Evolutionary conservation across 106 monocot species (phyloP), one percentile per base, ranked within the genome.

Genomic region (Cymbidium sinense): DNA sequence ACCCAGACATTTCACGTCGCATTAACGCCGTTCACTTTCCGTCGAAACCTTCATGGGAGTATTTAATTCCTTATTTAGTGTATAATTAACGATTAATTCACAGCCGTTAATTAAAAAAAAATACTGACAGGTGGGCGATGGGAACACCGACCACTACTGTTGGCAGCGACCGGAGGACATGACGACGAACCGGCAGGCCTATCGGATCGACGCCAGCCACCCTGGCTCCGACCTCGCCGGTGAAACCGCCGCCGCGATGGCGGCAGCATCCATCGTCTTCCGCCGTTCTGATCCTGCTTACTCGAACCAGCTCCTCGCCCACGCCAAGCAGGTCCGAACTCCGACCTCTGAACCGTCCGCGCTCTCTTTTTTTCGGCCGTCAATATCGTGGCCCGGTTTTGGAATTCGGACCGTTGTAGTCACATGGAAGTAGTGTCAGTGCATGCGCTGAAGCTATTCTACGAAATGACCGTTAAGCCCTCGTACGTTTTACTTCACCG

Each of bases 101-200:
- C n/a, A 21, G n/a, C 19, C 4, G 19, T 58, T 23, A 23, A 23
- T 58, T n/a, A 23, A 67, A 30, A 30, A 67, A 7, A 43, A 37
- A n/a, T 27, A n/a, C n/a, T 34, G 67, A 20, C 83, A 98, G 98
- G 98, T 98, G 2, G 94, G 94, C 0, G 94, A 98, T 28, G 98
- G 98, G 5, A 86, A 88, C 82, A 87, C 88, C 0, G 98, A 94
- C 44, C 98, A 98, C 79, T 80, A 83, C 78, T 98, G 98, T 77
- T 98, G 98, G 98, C 94, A 94, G 74, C 65, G 98, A 79, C 98
- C 98, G 58, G 98, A 98, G 82, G 98, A 98, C 80, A 98, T 98
- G 98, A 98, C 94, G 8, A 98, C 98, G 2, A 85, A 75, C 77
- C 91, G 98, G 9, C 83, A 79, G 17, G 94, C 98, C 0, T 98